phyloP scores from a whole-genome alignment of 495 filamentous ascomycete genomes.

The Neurospora tetrasperma region DNA sequence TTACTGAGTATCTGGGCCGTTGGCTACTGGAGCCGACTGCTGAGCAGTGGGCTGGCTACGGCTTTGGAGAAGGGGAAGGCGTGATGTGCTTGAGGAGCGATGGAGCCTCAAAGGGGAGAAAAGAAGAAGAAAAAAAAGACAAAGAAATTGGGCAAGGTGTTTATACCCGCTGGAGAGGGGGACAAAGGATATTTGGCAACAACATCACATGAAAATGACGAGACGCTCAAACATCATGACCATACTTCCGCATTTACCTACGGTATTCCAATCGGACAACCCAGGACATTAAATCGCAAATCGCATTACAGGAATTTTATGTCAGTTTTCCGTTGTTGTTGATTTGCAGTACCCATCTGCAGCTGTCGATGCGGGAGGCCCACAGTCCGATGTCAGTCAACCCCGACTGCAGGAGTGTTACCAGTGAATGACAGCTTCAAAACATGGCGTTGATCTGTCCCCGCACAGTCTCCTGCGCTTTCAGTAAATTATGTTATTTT shows the following conservation, averaged over 20 bases:
- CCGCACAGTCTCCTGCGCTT: background rate
- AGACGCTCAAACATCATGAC: too few relatives aligned
- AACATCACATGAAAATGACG: too few relatives aligned
- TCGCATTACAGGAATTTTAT: background rate
- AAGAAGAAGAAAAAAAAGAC: too few relatives aligned
- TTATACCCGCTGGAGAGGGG: too few relatives aligned
- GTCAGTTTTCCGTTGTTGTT: background rate
- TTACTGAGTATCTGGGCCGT: background rate
- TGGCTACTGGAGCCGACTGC: background rate
- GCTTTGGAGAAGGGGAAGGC: background rate
- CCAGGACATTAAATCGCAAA: background rate
- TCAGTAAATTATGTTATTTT: background rate
- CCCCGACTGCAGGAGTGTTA: background rate
- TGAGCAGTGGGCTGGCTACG: background rate
- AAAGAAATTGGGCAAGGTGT: too few relatives aligned
- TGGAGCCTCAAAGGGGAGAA: too few relatives aligned
- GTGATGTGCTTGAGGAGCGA: background rate
- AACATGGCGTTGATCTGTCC: background rate
- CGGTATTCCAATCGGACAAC: background rate
- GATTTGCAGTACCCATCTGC: background rate
- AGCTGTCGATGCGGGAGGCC: background rate
- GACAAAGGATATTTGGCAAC: too few relatives aligned
- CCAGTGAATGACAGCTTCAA: background rate
- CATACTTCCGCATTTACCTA: background rate
- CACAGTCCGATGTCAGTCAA: background rate